Base-by-base conservation (phyloP, 2,329 filamentous ascomycete species). In the Chrysoporthe puriensis region DNA sequence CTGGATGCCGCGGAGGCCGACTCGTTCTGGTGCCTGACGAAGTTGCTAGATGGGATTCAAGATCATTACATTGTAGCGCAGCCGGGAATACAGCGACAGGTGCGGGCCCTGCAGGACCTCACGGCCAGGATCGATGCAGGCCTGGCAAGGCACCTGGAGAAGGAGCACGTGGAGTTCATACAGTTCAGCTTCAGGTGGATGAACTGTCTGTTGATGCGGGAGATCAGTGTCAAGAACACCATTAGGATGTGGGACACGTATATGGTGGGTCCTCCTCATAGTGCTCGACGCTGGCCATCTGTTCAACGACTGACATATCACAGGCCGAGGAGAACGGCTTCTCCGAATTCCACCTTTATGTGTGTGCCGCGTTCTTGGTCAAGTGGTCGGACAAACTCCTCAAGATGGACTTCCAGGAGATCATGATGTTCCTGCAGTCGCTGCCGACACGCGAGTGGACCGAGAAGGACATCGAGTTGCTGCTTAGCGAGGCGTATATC, bases 221-320 rank as follows among this genome's bases (percentile, higher is more conserved):
- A 99, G 81, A 92, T 99, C 72, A 97, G 92, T 76, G 95, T 99
- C 67, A 92, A 90, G 78, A 98, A 97, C 77, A 97, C 94, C 0
- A 97, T 99, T 71, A 87, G 96, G 73, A 99, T 99, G 96, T 99
- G 96, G 96, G 96, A 99, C 79, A 99, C 96, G 36, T 99, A 99
- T 81, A 87, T 99, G 82, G 95, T 97, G 83, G 77, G 89, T 80
- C 63, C 6, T 80, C 63, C 6, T 16, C 59, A 40, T 42, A 66
- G 66, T 34, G 42, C 58, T 36, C 32, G 54, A 40, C 7, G 18
- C 2, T 34, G 42, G 16, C 4, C 54, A 32, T 36, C 26, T 21
- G 26, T 42, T 18, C 57, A 18, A 59, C 67, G 36, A 18, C 66
- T 68, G 18, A 69, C 57, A 9, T 2, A 1, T 64, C 48, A 18